Conservation (phyloP, 306 rosid genomes). For the Quillaja saponaria region DNA sequence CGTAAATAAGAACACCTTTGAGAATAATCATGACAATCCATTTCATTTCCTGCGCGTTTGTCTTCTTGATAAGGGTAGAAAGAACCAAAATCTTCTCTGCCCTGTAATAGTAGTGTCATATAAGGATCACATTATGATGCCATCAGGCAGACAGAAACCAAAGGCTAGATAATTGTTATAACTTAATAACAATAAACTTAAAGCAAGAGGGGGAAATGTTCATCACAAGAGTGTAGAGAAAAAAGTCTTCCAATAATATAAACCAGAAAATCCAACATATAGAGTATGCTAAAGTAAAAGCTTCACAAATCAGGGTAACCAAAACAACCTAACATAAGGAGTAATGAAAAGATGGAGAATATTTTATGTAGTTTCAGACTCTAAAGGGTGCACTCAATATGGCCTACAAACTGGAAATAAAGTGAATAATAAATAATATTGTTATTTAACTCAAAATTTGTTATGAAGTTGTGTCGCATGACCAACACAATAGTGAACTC, state of each 20-base stretch:
- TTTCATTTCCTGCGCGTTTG: slow-evolving; percentile 96
- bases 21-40: slow-evolving; percentile 96
- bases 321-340: slow-evolving; percentile 8
- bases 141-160: slow-evolving; percentile 6
- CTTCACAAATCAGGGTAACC: slow-evolving; percentile 6
- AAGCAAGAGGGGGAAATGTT: slow-evolving; percentile 12
- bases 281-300: neutral
- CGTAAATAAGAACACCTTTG: slow-evolving; percentile 58
- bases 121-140: slow-evolving; percentile 12
- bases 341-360: no score
- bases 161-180: slow-evolving; percentile 8
- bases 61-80: slow-evolving; percentile 73
- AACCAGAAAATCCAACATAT: slow-evolving; percentile 12
- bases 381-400: no score
- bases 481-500: no score
- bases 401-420: no score
- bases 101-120: slow-evolving; percentile 45
- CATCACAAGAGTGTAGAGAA: neutral
- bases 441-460: no score
- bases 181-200: neutral
- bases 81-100: slow-evolving; percentile 71
- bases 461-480: no score
- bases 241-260: slow-evolving; percentile 19
- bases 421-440: no score
- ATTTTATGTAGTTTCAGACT: no score